These are phyloP conservation scores for Euphorbia tirucalli DNA, from an alignment of 345 rosid species.

Conservation along the genomic window DNA sequence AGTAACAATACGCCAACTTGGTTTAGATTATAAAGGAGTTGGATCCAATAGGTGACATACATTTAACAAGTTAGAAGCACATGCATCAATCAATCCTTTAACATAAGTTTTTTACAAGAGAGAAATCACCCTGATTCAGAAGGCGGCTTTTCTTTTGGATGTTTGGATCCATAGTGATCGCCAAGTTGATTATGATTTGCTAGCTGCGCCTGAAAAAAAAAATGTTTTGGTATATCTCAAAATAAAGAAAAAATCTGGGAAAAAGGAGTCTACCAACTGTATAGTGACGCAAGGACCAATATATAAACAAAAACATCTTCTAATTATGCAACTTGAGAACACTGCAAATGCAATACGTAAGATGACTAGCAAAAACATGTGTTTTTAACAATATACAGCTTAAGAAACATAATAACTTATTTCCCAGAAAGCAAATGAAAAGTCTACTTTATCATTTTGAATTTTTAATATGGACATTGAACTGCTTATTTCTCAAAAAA, in stretches of 20 bases:
- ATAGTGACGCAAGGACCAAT: not conserved
- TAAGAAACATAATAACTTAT: not conserved
- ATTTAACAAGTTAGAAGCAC: not conserved
- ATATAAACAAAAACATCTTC: not conserved
- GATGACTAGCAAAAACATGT: not conserved
- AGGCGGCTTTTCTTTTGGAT: slow-evolving; percentile 69
- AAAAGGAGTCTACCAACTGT: not conserved
- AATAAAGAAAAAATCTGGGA: no score
- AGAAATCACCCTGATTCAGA: slow-evolving; percentile 39
- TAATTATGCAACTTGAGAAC: no score
- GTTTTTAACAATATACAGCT: not conserved
- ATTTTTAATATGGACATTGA: not conserved
- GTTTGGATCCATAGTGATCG: slow-evolving; percentile 63
- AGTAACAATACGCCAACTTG: not conserved
- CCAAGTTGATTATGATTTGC: slow-evolving; percentile 66
- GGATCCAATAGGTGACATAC: not conserved
- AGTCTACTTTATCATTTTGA: not conserved
- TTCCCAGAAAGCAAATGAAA: not conserved
- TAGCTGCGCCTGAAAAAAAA: slow-evolving; percentile 47
- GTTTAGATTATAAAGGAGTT: no score
- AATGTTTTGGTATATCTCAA: not conserved
- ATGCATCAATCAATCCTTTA: not conserved
- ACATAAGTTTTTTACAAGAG: slow-evolving; percentile 6
- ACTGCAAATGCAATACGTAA: no score
- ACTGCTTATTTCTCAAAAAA: not conserved